Base-by-base conservation (phyloP, 2,329 filamentous ascomycete species). In the Alternaria longipes region DNA sequence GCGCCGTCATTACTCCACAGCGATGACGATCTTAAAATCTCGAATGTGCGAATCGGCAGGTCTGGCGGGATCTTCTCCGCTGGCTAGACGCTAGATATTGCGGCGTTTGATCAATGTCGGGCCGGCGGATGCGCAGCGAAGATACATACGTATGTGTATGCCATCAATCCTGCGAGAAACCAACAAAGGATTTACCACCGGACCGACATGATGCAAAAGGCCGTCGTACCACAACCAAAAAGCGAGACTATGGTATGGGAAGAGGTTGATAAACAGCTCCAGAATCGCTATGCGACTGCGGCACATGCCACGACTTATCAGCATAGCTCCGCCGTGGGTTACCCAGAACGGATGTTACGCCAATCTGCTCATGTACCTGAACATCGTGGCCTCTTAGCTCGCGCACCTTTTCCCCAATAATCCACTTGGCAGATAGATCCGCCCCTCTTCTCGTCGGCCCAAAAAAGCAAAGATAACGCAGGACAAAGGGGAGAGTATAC, bases 381-480 rank as follows among this genome's bases (percentile, higher is more conserved):
- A 32, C 62, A 60, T 64, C 57, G 62, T 65, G 63, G 58, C 54
- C 59, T 47, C 59, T 40, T 60, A 67, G 56, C 41, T 40, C 49
- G 44, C 53, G 56, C 53, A 32, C 57, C 61, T 58, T 50, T 18
- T 22, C 28, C 51, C 51, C 45, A 18, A 52, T 51, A 32, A 32
- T 24, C 54, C 52, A 56, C 59, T 55, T 62, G 51, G 51, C 47
- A 49, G 42, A 54, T 59, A 38, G 46, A 50, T 56, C 50, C 47
- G 51, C 60, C 49, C 38, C 57, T 52, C 41, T 28, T 20, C 59
- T 64, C 38, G 54, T 60, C 54, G 56, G 60, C 41, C 46, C 34
- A 47, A 69, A 69, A 66, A 68, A 68, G 64, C 64, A 68, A 63
- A 63, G 50, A 57, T 56, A 56, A 53, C 36, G 38, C 36, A 49